Conservation (phyloP, 352 stramenopile genomes). For the Phytophthora pluvialis region DNA sequence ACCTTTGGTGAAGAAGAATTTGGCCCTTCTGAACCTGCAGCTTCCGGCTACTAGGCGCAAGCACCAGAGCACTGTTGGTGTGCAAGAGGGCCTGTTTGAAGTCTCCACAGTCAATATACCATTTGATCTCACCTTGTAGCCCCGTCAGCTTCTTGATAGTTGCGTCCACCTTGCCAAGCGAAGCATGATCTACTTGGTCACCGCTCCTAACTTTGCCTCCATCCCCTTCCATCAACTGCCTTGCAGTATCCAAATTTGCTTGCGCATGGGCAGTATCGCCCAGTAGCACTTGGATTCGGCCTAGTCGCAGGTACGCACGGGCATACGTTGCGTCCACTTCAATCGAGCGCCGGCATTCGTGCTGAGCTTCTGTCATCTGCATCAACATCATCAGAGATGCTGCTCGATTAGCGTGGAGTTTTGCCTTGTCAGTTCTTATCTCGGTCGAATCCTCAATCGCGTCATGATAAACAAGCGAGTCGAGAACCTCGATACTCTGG, state of each 20-base stretch:
- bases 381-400: conserved; percentile 84
- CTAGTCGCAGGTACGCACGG: conserved; percentile 73
- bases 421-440: conserved; percentile 78
- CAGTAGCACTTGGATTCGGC: conserved; percentile 72
- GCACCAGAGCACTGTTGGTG: conserved; percentile 53
- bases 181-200: conserved; percentile 48
- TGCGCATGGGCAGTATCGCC: conserved; percentile 64
- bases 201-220: conserved; percentile 20
- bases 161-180: conserved; percentile 62
- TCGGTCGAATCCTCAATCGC: conserved; percentile 41
- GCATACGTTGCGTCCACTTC: conserved; percentile 70
- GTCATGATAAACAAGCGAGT: conserved; percentile 42
- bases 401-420: conserved; percentile 80
- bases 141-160: conserved; percentile 55
- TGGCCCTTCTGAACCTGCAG: conserved; percentile 72
- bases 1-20: conserved; percentile 74
- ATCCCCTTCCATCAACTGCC: conserved; percentile 42
- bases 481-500: conserved; percentile 59
- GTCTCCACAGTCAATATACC: conserved; percentile 57
- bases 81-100: conserved; percentile 51
- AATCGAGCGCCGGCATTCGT: conserved; percentile 71
- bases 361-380: conserved; percentile 72
- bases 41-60: conserved; percentile 58
- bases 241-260: conserved; percentile 54
- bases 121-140: conserved; percentile 64